Percentiles rank a stretch among this genome's conserved stretches.
Conservation (phyloP, 2,329 filamentous ascomycete species). For the Thielaviopsis punctulata region DNA sequence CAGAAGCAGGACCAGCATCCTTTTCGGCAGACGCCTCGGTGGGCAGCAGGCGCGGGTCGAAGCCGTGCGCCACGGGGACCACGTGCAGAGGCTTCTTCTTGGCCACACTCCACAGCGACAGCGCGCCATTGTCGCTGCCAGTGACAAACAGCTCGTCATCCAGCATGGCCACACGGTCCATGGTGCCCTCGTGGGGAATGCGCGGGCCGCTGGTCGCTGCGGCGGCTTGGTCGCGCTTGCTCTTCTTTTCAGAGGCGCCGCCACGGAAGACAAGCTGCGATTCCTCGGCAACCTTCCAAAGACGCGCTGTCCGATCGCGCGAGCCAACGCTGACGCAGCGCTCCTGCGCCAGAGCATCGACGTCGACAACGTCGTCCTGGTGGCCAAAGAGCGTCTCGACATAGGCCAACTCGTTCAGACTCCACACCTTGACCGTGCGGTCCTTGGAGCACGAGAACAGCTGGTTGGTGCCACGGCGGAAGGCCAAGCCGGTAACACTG, state of each 20-base stretch:
- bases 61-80: slow-evolving; percentile 64
- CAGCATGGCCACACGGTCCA: slow-evolving; percentile 82
- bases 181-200: slow-evolving; percentile 61
- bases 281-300: slow-evolving; percentile 96
- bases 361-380: slow-evolving; percentile 74
- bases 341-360: slow-evolving; percentile 70
- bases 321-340: slow-evolving; percentile 82
- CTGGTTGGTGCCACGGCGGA: slow-evolving; percentile 77
- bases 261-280: slow-evolving; percentile 89
- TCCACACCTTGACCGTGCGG: slow-evolving; percentile 91
- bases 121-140: slow-evolving; percentile 74
- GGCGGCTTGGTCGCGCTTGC: not conserved
- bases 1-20: slow-evolving; percentile 39
- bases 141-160: slow-evolving; percentile 83
- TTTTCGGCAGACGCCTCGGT: slow-evolving; percentile 58
- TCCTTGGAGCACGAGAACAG: slow-evolving; percentile 83
- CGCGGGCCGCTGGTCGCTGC: slow-evolving; percentile 24
- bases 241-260: slow-evolving; percentile 45
- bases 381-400: slow-evolving; percentile 93
- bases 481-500: slow-evolving; percentile 67
- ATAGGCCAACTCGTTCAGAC: slow-evolving; percentile 78
- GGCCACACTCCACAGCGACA: slow-evolving; percentile 74
- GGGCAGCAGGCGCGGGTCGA: slow-evolving; percentile 53
- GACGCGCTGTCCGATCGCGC: slow-evolving; percentile 72
- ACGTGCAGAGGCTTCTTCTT: slow-evolving; percentile 91